Evolutionary conservation across 805 yeast genomes (phyloP).

Genomic region (Wickerhamomyces queroliae): DNA sequence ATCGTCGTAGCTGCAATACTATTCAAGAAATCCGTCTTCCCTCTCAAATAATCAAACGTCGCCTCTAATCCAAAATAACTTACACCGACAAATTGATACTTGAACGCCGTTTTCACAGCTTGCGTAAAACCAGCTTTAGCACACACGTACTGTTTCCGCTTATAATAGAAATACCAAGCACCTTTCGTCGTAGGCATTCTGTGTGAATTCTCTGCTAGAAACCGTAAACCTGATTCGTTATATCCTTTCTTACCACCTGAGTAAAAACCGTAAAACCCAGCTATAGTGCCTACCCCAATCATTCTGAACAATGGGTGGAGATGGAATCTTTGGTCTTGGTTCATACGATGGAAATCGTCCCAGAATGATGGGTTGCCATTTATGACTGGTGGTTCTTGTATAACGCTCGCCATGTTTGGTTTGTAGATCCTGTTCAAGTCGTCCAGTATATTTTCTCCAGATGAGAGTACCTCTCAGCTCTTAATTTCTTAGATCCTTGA

Average conservation of each 20-base stretch:
- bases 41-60: conserved; percentile 45
- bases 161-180: conserved; percentile 88
- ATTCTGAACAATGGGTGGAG: conserved; percentile 42
- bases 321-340: conserved; percentile 33
- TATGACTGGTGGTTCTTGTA: conserved; percentile 1
- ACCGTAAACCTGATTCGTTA: conserved; percentile 47
- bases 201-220: conserved; percentile 77
- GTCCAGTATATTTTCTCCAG: neutral
- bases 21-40: conserved; percentile 52
- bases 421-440: neutral
- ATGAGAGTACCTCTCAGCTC: no score
- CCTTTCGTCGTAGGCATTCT: conserved; percentile 70
- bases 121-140: conserved; percentile 44
- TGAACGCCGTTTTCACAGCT: conserved; percentile 39
- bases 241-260: conserved; percentile 61
- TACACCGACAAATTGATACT: conserved; percentile 38
- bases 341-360: neutral
- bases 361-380: conserved; percentile 4
- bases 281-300: conserved; percentile 31
- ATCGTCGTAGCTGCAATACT: conserved; percentile 54
- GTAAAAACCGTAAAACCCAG: conserved; percentile 38
- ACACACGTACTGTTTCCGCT: conserved; percentile 73
- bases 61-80: conserved; percentile 60
- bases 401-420: no score
- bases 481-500: no score